phyloP scores from a whole-genome alignment of 768 basidiomycete species.

The Lactarius deliciosus region DNA sequence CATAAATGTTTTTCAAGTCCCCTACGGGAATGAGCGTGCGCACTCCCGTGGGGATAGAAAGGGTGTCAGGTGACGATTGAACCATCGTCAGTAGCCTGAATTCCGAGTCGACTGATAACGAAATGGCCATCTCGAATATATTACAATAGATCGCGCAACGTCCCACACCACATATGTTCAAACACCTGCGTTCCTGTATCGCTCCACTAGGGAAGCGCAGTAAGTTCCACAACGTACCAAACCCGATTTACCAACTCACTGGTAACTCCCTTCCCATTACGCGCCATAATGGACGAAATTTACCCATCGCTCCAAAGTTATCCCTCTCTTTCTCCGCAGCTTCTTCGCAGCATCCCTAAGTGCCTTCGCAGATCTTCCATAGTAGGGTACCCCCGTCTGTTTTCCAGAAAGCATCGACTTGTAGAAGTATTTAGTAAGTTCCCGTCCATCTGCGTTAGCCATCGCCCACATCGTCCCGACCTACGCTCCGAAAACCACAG shows the following conservation, averaged over 20 bases:
- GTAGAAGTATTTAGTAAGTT: conserved; percentile 4
- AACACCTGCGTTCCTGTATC: not conserved
- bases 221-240: not conserved
- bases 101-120: not conserved
- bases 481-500: conserved; percentile 24
- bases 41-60: conserved; percentile 36
- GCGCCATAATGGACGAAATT: conserved; percentile 19
- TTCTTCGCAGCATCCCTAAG: conserved; percentile 11
- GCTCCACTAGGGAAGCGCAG: not conserved
- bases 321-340: not conserved
- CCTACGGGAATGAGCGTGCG: conserved; percentile 59
- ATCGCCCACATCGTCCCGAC: conserved; percentile 26
- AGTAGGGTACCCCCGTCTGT: not conserved
- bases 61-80: not conserved
- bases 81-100: not conserved
- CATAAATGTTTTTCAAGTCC: conserved; percentile 74
- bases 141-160: not conserved
- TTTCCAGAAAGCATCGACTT: not conserved
- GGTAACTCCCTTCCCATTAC: not conserved
- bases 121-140: not conserved
- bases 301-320: conserved; percentile 9
- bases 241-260: not conserved
- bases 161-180: not conserved
- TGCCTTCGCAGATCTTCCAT: conserved; percentile 7
- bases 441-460: conserved; percentile 17